Evolutionary conservation across 2,329 filamentous ascomycete genomes (phyloP).

Genomic region (Geosmithia morbida): DNA sequence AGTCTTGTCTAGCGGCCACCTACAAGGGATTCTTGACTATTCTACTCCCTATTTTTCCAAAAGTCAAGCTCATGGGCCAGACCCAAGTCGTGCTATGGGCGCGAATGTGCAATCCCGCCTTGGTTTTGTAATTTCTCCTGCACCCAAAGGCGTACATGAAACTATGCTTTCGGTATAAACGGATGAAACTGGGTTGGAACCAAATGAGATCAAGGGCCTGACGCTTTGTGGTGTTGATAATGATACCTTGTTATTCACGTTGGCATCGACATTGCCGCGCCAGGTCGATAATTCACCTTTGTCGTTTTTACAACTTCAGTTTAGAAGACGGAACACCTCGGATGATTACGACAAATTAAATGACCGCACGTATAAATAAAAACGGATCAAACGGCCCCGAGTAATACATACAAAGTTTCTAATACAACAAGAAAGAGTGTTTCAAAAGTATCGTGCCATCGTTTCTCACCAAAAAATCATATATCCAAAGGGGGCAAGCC

Average conservation of each 20-base stretch:
- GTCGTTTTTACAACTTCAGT: background rate
- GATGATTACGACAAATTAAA: background rate
- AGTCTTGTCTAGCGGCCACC: background rate
- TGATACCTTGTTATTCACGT: background rate
- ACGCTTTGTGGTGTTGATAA: background rate
- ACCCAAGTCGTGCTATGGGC: background rate
- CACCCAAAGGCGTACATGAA: background rate
- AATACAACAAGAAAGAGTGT: background rate
- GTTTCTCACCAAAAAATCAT: conserved; percentile 8
- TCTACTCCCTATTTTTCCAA: background rate
- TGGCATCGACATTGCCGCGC: background rate
- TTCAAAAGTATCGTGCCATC: conserved; percentile 3
- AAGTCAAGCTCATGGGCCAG: no score
- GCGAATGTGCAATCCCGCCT: background rate
- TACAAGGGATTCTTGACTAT: background rate
- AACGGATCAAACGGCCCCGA: no score
- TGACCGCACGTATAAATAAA: background rate
- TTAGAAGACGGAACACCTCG: background rate
- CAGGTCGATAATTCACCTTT: no score
- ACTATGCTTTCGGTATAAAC: background rate
- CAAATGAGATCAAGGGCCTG: background rate
- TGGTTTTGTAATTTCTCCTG: background rate
- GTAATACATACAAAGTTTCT: no score
- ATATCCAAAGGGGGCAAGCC: conserved; percentile 42
- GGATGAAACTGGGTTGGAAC: background rate